Evolutionary conservation across 345 rosid species (phyloP).

Genomic region (Salix purpurea): DNA sequence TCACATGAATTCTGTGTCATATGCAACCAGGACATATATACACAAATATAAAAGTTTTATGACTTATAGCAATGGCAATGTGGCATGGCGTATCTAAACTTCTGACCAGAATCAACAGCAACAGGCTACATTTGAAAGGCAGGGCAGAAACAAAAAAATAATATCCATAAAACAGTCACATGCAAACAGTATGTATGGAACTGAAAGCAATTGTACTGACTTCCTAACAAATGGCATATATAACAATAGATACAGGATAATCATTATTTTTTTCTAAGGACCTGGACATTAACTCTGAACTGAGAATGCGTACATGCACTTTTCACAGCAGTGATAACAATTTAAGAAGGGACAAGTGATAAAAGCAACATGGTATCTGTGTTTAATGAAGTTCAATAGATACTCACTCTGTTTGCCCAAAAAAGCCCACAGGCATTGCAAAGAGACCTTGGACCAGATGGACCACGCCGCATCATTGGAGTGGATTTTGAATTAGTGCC

Average conservation of each 20-base stretch:
- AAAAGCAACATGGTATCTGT: neutral
- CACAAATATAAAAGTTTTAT: neutral
- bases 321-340: neutral
- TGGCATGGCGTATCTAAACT: neutral
- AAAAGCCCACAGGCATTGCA: constrained; percentile 99
- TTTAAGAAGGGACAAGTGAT: neutral
- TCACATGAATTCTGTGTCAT: neutral
- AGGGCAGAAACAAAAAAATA: neutral
- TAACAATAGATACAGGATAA: neutral
- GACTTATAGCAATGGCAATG: neutral
- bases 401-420: constrained; percentile 81
- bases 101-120: neutral
- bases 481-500: constrained; percentile 79
- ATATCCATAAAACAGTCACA: neutral
- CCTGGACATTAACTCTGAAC: neutral
- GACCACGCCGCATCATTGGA: constrained; percentile 99
- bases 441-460: constrained; percentile 89
- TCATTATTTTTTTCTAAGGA: neutral
- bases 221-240: neutral
- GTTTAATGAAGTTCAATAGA: neutral
- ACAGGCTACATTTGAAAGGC: neutral
- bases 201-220: neutral
- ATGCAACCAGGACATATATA: neutral
- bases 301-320: neutral
- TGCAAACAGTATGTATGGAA: neutral